A percentile compares a stretch with the other conserved stretches of the same genome.
Evolutionary conservation across 371 early-diverging fungal species (phyloP).

Genomic region (Conidiobolus incongruus): DNA sequence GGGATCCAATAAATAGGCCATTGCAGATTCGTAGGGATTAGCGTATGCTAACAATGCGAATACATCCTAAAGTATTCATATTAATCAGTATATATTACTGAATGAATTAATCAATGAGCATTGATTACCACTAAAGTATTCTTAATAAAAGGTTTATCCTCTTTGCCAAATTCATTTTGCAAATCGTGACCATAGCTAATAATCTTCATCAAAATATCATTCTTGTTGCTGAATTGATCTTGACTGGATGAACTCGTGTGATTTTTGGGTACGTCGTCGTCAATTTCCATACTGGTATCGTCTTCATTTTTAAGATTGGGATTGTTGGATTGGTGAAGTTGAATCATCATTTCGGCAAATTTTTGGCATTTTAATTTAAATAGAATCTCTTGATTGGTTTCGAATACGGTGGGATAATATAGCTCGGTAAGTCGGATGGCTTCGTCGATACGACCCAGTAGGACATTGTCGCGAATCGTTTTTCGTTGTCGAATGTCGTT

Average conservation of each 20-base stretch:
- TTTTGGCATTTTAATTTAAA: slow-evolving; percentile 59
- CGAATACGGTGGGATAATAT: slow-evolving; percentile 34
- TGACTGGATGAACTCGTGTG: too few species aligned
- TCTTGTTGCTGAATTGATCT: too few species aligned
- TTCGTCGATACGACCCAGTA: slow-evolving; percentile 38
- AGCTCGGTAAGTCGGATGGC: slow-evolving; percentile 33
- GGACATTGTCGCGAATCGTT: slow-evolving; percentile 29
- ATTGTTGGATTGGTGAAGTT: too few species aligned
- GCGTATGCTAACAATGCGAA: slow-evolving; percentile 63
- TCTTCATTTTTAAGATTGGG: too few species aligned
- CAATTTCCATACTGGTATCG: too few species aligned
- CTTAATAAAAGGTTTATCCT: slow-evolving; percentile 15
- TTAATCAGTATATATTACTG: neutral
- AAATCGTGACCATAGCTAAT: slow-evolving; percentile 52
- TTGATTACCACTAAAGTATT: slow-evolving; percentile 13
- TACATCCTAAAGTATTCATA: slow-evolving; percentile 18
- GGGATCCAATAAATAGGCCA: slow-evolving; percentile 18
- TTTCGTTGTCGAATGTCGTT: slow-evolving; percentile 11
- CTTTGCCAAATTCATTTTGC: slow-evolving; percentile 35
- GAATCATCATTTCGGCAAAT: slow-evolving; percentile 71
- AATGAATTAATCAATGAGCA: neutral
- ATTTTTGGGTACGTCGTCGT: too few species aligned
- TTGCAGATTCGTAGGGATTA: slow-evolving; percentile 25
- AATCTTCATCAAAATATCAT: too few species aligned
- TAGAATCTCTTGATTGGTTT: slow-evolving; percentile 23